Evolutionary conservation across 1,284 basidiomycete genomes (phyloP).

Genomic region (Tremellales sp.): DNA sequence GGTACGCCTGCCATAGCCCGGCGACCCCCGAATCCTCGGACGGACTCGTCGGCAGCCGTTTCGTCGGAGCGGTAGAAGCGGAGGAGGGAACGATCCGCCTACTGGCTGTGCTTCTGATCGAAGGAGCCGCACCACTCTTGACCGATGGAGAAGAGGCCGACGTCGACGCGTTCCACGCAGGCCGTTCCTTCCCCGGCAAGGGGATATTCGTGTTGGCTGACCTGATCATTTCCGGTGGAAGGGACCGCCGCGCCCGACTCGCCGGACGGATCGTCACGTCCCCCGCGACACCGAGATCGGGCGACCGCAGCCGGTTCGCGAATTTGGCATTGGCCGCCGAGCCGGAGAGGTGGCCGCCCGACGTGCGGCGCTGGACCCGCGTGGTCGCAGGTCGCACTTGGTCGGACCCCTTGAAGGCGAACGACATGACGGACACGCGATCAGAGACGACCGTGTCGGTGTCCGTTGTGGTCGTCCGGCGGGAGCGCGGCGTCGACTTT

Average conservation of each 20-base stretch:
- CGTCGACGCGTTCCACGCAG: not conserved
- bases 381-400: slow-evolving; percentile 12
- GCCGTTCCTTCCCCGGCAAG: not conserved
- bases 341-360: slow-evolving; percentile 17
- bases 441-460: slow-evolving; percentile 31
- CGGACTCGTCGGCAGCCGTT: slow-evolving; percentile 7
- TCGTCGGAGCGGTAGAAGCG: too few relatives aligned
- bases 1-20: slow-evolving; percentile 14
- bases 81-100: too few relatives aligned
- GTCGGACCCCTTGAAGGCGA: slow-evolving; percentile 31
- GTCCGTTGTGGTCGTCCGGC: slow-evolving; percentile 13
- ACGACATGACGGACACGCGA: slow-evolving; percentile 38
- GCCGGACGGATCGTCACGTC: slow-evolving; percentile 12
- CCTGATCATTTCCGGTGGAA: slow-evolving; percentile 27
- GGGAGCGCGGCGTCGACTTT: slow-evolving; percentile 1
- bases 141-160: too few relatives aligned
- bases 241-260: slow-evolving; percentile 17
- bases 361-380: slow-evolving; percentile 12
- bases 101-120: too few relatives aligned
- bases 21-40: slow-evolving; percentile 14
- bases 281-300: slow-evolving; percentile 8
- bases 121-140: too few relatives aligned
- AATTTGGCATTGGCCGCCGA: slow-evolving; percentile 41
- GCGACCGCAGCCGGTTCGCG: slow-evolving; percentile 35
- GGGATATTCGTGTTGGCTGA: not conserved